Evolutionary conservation across 768 basidiomycete species (phyloP).

Genomic region (Termitomyces eurrhizus): DNA sequence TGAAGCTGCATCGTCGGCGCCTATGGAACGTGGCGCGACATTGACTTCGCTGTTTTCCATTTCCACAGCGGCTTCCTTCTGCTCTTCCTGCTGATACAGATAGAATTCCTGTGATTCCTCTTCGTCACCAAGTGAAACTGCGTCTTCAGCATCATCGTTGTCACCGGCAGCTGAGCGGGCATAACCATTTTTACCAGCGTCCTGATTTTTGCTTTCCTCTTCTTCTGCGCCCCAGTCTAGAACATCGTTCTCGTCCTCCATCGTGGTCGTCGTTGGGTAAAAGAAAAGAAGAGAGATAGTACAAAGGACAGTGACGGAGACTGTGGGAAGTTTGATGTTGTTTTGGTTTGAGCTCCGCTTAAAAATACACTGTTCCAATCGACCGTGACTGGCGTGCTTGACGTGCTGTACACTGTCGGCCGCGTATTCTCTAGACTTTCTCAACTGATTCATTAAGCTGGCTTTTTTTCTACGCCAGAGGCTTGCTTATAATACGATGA

Average conservation of each 20-base stretch:
- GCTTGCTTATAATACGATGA: conserved; percentile 31
- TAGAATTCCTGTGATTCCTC: conserved; percentile 62
- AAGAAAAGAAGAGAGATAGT: conserved; percentile 12
- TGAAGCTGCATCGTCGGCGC: conserved; percentile 3
- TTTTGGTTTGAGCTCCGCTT: conserved; percentile 16
- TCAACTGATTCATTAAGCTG: conserved; percentile 22
- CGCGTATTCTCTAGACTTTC: not conserved
- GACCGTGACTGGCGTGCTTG: conserved; percentile 17
- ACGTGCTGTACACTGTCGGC: conserved; percentile 6
- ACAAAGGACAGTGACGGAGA: conserved; percentile 10
- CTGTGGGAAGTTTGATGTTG: conserved; percentile 12
- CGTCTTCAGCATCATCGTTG: conserved; percentile 49
- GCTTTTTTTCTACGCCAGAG: conserved; percentile 34
- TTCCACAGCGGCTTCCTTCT: conserved; percentile 5
- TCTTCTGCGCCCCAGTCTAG: conserved; percentile 65
- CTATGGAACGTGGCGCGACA: conserved; percentile 3
- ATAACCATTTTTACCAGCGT: conserved; percentile 19
- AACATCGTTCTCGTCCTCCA: conserved; percentile 67
- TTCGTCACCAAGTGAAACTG: conserved; percentile 71
- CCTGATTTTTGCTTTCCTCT: conserved; percentile 32
- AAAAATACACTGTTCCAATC: conserved; percentile 10
- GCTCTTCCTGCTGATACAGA: conserved; percentile 20
- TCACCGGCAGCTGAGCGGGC: conserved; percentile 29
- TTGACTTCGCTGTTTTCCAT: not conserved
- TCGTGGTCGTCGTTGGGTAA: conserved; percentile 20